Base-by-base conservation (phyloP, 306 rosid species). In the Bauhinia variegata region DNA sequence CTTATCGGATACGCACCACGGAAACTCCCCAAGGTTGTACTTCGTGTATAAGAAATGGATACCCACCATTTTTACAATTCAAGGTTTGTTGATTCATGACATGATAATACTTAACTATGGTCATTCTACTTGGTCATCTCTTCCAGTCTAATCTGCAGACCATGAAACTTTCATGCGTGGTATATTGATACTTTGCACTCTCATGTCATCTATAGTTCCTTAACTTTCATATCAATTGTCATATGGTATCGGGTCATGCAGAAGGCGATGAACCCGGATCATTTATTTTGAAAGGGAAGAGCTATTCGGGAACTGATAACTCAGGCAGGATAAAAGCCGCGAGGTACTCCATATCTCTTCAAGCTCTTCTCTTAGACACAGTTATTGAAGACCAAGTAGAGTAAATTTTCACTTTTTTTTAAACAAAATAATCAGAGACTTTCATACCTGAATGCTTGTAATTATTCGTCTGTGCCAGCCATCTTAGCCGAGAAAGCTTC, bases 1-100 rank as follows among this genome's bases (percentile, higher is more conserved):
- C 34, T 57, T 89, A 54, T 89, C 96, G 1, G 98, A 89, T 68
- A 87, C 93, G 13, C 91, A 86, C 67, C 91, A 78, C 8, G 91
- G 93, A 77, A 96, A 84, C 68, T 84, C 91, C 34, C 89, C 88
- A 1, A 80, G 96, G 83, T 74, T 89, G 78, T 85, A 86, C 61
- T 92, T 89, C 89, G 86, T 92, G 68, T 87, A 87, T 69, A 92
- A 86, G 85, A 86, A 88, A 83, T 92, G 98, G 98, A 75, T 87
- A 64, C 77, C 87, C 14, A 71, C 91, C 67, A 81, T 80, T 82
- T 86, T 84, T 68, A 89, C 88, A 33, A 78, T 89, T 19, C 79
- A 50, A 86, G 98, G 98, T 92, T 59, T n/a, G 55, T 47, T 65
- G 9, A 63, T 14, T 47, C 51, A 13, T 46, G 0, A 47, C 15